Base-by-base conservation (phyloP, 2,329 filamentous ascomycete species). In the Aspergillus aculeatinus region DNA sequence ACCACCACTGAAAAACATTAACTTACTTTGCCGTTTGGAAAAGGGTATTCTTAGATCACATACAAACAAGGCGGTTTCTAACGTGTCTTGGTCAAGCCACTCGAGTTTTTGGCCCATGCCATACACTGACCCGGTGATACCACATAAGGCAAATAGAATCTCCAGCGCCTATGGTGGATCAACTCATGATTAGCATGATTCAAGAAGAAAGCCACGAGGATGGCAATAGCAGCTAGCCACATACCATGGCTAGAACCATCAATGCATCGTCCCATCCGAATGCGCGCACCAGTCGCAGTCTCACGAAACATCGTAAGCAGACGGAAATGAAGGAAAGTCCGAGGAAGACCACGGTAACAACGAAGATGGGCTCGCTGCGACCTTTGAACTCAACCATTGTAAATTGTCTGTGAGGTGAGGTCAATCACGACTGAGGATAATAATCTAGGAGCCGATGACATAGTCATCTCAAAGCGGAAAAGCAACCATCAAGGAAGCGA, bases 1-100 rank as follows among this genome's bases (percentile, higher is more conserved):
- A 85, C 82, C 82, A 85, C 70, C 72, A 76, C 74, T 75, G 21
- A 33, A 39, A 10, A 48, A 39, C 5, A 25, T 44, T 39, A 55
- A 48, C 19, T 27, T 16, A 55, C 39, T 11, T 16, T 44, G 29
- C 48, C 14, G 23, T 16, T 23, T 6, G 19, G 11, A 5, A 42
- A 12, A 12, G 23, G 16, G 39, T 52, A 33, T 14, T 39, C 29
- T 25, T 57, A 35, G 33, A 39, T 14, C 31, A 67, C 72, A 51
- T 70, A 75, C 73, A 69, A 74, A 72, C 58, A 75, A 63, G 5
- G 72, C 73, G 21, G 68, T 73, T 63, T 73, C 64, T 51, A 72
- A 61, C 42, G 72, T 63, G 5, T 62, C 50, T 27, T 51, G 51
- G 5, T 60, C n/a, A 10, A 71, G 31, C 14, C 71, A 59, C 0